These are phyloP conservation scores for Linaria vulgaris DNA, from an alignment of 257 asterid genomes.

Conservation along the genomic window DNA sequence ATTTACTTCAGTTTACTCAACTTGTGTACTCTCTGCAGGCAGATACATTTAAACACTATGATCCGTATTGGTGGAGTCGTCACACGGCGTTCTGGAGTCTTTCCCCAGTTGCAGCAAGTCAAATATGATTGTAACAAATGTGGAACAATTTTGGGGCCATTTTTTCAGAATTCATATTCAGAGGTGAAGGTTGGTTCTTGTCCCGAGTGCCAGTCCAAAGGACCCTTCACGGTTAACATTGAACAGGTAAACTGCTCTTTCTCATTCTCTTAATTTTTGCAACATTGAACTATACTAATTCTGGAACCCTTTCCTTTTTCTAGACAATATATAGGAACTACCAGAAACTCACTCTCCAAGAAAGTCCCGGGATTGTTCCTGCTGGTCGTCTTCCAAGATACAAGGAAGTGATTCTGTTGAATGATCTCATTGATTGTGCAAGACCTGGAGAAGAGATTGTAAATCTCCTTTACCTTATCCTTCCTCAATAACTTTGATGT, in stretches of 20 bases:
- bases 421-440: slow-evolving; percentile 98
- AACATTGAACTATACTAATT: slow-evolving; percentile 15
- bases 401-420: slow-evolving; percentile 97
- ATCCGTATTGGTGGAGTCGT: slow-evolving; percentile 98
- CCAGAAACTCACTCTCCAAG: slow-evolving; percentile 96
- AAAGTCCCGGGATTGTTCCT: slow-evolving; percentile 98
- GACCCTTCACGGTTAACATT: slow-evolving; percentile 88
- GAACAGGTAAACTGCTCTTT: slow-evolving; percentile 69
- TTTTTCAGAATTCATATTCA: slow-evolving; percentile 94
- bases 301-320: slow-evolving; percentile 25
- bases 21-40: slow-evolving; percentile 51
- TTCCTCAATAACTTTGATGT: neutral
- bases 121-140: slow-evolving; percentile 91
- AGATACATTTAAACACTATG: slow-evolving; percentile 95
- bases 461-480: slow-evolving; percentile 25
- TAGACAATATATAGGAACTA: slow-evolving; percentile 96
- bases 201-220: slow-evolving; percentile 94
- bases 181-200: slow-evolving; percentile 99
- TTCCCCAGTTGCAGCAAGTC: slow-evolving; percentile 95
- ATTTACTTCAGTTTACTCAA: slow-evolving; percentile 6
- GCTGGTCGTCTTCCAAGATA: slow-evolving; percentile 98
- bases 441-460: slow-evolving; percentile 99
- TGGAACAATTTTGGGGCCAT: slow-evolving; percentile 90
- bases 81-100: slow-evolving; percentile 95
- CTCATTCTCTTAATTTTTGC: slow-evolving; percentile 17